Percentiles rank a stretch among this genome's conserved stretches.
Evolutionary conservation across 192 early-diverging fungal genomes (phyloP).

Genomic region (Phlyctochytrium planicorne): DNA sequence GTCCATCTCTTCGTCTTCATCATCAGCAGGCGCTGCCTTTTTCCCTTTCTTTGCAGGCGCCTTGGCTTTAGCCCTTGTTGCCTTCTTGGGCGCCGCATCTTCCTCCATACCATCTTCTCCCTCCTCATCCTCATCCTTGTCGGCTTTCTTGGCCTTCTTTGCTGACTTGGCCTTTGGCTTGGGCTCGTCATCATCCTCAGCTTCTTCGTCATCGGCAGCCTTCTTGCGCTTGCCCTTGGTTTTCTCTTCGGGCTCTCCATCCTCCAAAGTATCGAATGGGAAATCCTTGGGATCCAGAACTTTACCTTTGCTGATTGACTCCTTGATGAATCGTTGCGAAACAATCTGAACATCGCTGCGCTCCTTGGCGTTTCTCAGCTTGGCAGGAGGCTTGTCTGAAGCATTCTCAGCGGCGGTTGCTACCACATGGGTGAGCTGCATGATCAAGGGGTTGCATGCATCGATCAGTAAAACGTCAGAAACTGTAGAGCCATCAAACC

Average conservation of each 20-base stretch:
- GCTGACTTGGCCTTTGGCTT: background rate
- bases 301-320: background rate
- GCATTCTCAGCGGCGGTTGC: background rate
- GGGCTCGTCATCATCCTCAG: background rate
- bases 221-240: background rate
- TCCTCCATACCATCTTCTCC: background rate
- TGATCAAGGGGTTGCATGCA: no score
- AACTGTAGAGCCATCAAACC: no score
- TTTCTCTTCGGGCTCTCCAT: background rate
- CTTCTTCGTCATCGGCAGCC: conserved; percentile 1
- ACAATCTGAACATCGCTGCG: background rate
- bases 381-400: background rate
- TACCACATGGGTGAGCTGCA: background rate
- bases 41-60: conserved; percentile 9
- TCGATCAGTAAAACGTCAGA: no score
- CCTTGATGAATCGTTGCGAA: background rate
- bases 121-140: background rate
- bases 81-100: conserved; percentile 6
- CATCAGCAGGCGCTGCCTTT: conserved; percentile 3
- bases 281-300: conserved; percentile 1
- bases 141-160: background rate
- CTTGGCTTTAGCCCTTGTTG: conserved; percentile 10
- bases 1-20: conserved; percentile 14
- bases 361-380: background rate
- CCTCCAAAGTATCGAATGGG: background rate